phyloP scores from a whole-genome alignment of 129 eudicot genomes.

The Artemisia argyi region DNA sequence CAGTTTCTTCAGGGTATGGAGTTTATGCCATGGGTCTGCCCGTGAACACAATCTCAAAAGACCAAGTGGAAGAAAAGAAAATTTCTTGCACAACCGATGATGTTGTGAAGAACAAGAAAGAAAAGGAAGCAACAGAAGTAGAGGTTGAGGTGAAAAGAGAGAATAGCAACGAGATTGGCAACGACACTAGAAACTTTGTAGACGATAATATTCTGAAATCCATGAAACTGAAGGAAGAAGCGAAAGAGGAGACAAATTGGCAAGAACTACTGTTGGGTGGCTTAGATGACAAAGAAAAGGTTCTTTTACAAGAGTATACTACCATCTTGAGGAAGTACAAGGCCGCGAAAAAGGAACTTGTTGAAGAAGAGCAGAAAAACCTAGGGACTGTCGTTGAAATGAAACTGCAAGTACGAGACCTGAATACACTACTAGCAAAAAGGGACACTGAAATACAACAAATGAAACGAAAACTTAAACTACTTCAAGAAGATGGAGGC shows the following conservation, averaged over 20 bases:
- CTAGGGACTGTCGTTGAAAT: constrained; percentile 33
- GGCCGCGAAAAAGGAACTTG: constrained; percentile 58
- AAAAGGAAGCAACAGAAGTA: background rate
- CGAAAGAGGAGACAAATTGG: constrained; percentile 42
- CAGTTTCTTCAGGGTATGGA: background rate
- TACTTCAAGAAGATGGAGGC: constrained; percentile 30
- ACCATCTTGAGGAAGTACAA: constrained; percentile 68
- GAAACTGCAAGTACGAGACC: constrained; percentile 42
- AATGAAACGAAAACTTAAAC: constrained; percentile 52
- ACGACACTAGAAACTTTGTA: background rate
- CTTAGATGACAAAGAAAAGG: constrained; percentile 67
- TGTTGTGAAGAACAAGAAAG: background rate
- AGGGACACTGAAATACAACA: constrained; percentile 63
- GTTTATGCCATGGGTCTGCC: background rate
- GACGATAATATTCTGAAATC: constrained; percentile 5
- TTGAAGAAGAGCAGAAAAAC: constrained; percentile 49
- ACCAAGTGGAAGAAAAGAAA: constrained; percentile 15
- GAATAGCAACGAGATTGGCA: background rate
- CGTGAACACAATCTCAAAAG: background rate
- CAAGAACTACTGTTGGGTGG: constrained; percentile 67
- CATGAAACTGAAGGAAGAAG: background rate
- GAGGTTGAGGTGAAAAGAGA: constrained; percentile 3
- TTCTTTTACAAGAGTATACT: constrained; percentile 70
- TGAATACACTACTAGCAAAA: constrained; percentile 40
- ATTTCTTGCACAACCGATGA: constrained; percentile 3